Conservation (phyloP, 371 early-diverging fungal species). For the Lichtheimia ramosa region DNA sequence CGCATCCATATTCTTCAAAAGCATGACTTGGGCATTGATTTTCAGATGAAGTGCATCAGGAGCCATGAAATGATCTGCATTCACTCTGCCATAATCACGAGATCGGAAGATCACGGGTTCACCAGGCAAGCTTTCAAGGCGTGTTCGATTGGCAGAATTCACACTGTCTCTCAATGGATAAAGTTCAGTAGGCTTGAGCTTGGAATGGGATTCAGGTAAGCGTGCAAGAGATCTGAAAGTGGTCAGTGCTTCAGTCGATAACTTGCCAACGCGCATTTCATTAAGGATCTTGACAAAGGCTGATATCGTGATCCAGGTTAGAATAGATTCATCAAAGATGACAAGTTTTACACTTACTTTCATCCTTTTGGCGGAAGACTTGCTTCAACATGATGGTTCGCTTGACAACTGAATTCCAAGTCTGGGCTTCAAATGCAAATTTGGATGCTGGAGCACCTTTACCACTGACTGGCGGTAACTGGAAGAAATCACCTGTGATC, state of each 20-base stretch:
- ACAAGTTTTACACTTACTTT: no score
- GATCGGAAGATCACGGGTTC: conserved; percentile 31
- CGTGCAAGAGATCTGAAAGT: conserved; percentile 58
- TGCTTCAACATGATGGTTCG: conserved; percentile 50
- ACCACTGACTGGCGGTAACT: conserved; percentile 81
- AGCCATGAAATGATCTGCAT: conserved; percentile 52
- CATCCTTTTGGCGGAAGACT: conserved; percentile 59
- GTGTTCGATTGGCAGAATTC: conserved; percentile 62
- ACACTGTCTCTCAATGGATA: conserved; percentile 71
- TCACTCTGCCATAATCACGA: conserved; percentile 34
- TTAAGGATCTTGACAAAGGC: conserved; percentile 65
- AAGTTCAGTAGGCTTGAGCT: conserved; percentile 77
- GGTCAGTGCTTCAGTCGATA: conserved; percentile 48
- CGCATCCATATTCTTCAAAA: conserved; percentile 72
- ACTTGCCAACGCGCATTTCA: conserved; percentile 62
- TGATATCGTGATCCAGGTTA: conserved; percentile 10
- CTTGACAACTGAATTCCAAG: conserved; percentile 62
- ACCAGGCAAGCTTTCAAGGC: conserved; percentile 55
- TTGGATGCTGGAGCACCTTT: conserved; percentile 19
- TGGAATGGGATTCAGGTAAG: conserved; percentile 45
- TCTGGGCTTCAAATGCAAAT: conserved; percentile 76
- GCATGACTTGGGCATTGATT: conserved; percentile 83
- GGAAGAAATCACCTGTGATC: conserved; percentile 90
- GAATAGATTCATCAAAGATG: no score
- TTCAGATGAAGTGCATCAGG: conserved; percentile 66